A percentile compares a stretch with the other conserved stretches of the same genome.
These are phyloP conservation scores for Podospora conica DNA, from an alignment of 495 filamentous ascomycete genomes.

Conservation along the genomic window DNA sequence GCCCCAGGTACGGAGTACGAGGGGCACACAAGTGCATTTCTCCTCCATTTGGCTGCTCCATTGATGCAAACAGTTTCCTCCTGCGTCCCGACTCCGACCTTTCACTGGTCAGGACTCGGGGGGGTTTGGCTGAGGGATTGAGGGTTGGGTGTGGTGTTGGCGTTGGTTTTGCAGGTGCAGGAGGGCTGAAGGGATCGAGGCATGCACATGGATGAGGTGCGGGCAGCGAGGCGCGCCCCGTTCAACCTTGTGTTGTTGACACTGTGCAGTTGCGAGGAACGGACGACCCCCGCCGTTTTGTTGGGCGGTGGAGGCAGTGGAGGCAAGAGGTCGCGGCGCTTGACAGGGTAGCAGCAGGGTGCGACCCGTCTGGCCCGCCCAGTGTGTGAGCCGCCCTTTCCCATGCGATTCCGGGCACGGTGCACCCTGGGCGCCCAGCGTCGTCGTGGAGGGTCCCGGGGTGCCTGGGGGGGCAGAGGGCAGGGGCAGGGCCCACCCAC, in stretches of 20 bases:
- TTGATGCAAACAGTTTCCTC: background rate
- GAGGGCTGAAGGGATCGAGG: slow-evolving; percentile 14
- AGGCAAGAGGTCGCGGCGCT: slow-evolving; percentile 8
- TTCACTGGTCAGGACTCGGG: background rate
- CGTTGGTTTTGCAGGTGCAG: slow-evolving; percentile 1
- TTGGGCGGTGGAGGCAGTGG: slow-evolving; percentile 8
- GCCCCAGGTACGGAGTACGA: no score
- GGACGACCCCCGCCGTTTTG: slow-evolving; percentile 1
- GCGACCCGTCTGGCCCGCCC: slow-evolving; percentile 19
- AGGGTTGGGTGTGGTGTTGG: background rate
- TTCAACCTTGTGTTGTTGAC: background rate
- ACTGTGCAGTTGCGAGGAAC: slow-evolving; percentile 9
- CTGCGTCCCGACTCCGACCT: background rate
- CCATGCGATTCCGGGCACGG: background rate
- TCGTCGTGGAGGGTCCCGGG: slow-evolving; percentile 11
- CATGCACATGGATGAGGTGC: no score
- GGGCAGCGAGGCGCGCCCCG: slow-evolving; percentile 9
- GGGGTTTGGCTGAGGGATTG: background rate
- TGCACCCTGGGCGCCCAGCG: slow-evolving; percentile 12
- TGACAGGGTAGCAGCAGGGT: slow-evolving; percentile 12
- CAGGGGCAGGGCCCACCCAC: slow-evolving; percentile 10
- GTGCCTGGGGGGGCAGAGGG: background rate
- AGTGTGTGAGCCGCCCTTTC: slow-evolving; percentile 20
- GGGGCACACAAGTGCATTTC: no score
- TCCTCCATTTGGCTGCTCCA: background rate